Percentiles rank a stretch among this genome's conserved stretches.
These are phyloP conservation scores for Quercus variabilis DNA, from an alignment of 306 rosid genomes.

Conservation along the genomic window DNA sequence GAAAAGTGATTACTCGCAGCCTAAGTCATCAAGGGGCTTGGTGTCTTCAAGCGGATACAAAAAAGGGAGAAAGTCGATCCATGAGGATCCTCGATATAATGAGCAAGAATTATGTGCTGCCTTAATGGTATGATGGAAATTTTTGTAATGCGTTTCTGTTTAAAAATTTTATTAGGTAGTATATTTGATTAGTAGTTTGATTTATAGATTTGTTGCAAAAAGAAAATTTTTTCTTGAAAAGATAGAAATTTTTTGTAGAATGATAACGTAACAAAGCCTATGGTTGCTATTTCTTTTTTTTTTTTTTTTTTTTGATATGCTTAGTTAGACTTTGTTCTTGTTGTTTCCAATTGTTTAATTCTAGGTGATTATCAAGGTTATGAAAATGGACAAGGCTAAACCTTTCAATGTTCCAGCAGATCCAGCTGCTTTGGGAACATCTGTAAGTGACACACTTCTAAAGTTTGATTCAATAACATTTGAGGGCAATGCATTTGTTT, in stretches of 20 bases:
- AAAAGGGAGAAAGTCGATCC: constrained; percentile 40
- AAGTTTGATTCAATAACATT: no score
- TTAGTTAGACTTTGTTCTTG: background rate
- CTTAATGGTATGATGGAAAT: constrained; percentile 46
- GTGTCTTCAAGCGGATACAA: constrained; percentile 38
- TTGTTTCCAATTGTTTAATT: constrained; percentile 12
- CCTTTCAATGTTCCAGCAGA: constrained; percentile 91
- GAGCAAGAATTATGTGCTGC: constrained; percentile 70
- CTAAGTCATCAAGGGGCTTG: constrained; percentile 60
- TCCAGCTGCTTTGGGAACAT: constrained; percentile 85
- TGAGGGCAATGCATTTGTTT: no score
- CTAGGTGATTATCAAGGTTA: constrained; percentile 80
- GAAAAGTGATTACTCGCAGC: constrained; percentile 25
- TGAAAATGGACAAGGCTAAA: constrained; percentile 94
- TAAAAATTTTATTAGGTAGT: background rate
- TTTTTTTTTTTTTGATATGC: background rate
- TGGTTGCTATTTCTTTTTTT: no score
- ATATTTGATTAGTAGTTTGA: no score
- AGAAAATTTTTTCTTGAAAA: no score
- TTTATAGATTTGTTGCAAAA: no score
- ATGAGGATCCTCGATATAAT: constrained; percentile 38
- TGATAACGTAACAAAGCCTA: no score
- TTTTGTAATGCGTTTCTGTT: constrained; percentile 8
- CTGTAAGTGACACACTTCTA: constrained; percentile 46
- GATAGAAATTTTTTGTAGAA: no score